Base-by-base conservation (phyloP, 176 grass and related monocot genomes). In the Miscanthus lutarioriparius region DNA sequence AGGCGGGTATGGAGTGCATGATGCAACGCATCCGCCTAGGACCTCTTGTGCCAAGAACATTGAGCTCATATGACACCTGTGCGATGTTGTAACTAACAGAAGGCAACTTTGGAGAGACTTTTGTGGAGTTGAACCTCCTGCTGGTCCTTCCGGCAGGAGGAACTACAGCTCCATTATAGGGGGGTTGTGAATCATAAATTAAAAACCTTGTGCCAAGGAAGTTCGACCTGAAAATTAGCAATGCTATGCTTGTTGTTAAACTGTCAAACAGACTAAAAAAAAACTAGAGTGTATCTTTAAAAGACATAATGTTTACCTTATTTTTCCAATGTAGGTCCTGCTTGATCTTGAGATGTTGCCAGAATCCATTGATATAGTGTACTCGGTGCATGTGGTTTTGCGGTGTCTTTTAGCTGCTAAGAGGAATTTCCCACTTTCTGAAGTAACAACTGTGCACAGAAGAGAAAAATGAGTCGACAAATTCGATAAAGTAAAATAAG, bases 171-270 rank as follows among this genome's bases (percentile, higher is more conserved):
- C 85, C 85, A 32, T 92, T 91, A 77, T 94, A 92, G 0, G 93
- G 88, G 16, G 91, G 86, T 61, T 94, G 97, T 12, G 97, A 92
- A 77, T 99, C 97, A 51, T 92, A 94, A 51, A 99, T 86, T 89
- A 94, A 61, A 84, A 99, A 99, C 47, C 96, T 99, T 8, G 97
- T 99, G 20, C 97, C 97, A 14, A 99, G 89, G 87, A 99, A 99
- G 61, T 99, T 99, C 67, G 97, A 99, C 72, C 97, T 99, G 92
- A 22, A 85, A 80, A 61, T 23, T 65, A 16, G 36, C 30, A 83
- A n/a, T 0, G 1, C 1, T 43, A 41, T 32, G 15, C 11, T 78
- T 53, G 2, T 62, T 74, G 2, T 37, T 32, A 40, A 25, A 62
- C 6, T 20, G 43, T 15, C 38, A 40, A 87, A 76, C 62, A 51